These are phyloP conservation scores for Ogataea paraovalis DNA, from an alignment of 805 yeast species.

Conservation along the genomic window DNA sequence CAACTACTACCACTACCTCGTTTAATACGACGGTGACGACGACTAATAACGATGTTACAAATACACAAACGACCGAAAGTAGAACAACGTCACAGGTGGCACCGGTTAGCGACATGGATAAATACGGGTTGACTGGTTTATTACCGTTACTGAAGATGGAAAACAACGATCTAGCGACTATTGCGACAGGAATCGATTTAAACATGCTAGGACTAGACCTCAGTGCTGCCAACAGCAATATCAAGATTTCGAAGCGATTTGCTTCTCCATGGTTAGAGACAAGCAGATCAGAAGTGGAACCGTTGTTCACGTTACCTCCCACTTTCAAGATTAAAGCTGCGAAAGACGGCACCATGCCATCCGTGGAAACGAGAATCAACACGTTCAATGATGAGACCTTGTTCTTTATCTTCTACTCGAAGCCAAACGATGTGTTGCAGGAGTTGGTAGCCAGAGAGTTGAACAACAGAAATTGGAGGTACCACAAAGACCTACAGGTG, in stretches of 20 bases:
- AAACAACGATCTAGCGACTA: constrained; percentile 55
- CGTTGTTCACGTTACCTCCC: constrained; percentile 64
- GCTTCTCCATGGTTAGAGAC: constrained; percentile 97
- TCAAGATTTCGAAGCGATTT: constrained; percentile 55
- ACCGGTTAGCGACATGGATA: constrained; percentile 43
- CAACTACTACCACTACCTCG: background rate
- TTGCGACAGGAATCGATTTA: constrained; percentile 74
- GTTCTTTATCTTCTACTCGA: constrained; percentile 89
- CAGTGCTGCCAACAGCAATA: constrained; percentile 34
- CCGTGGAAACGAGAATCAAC: constrained; percentile 40
- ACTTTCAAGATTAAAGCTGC: constrained; percentile 35
- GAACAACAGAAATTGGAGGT: constrained; percentile 92
- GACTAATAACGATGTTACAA: background rate
- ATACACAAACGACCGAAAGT: background rate
- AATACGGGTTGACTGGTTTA: constrained; percentile 67
- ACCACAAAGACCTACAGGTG: constrained; percentile 90
- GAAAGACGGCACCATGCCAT: constrained; percentile 15
- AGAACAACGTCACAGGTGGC: background rate
- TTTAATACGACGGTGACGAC: background rate
- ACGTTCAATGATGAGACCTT: constrained; percentile 85
- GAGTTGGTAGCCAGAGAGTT: constrained; percentile 91
- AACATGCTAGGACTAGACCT: constrained; percentile 63
- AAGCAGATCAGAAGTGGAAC: constrained; percentile 84
- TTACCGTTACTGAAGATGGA: constrained; percentile 58
- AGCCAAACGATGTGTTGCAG: constrained; percentile 88